Evolutionary conservation across 257 asterid species (phyloP).

Genomic region (Eustoma russellianum): DNA sequence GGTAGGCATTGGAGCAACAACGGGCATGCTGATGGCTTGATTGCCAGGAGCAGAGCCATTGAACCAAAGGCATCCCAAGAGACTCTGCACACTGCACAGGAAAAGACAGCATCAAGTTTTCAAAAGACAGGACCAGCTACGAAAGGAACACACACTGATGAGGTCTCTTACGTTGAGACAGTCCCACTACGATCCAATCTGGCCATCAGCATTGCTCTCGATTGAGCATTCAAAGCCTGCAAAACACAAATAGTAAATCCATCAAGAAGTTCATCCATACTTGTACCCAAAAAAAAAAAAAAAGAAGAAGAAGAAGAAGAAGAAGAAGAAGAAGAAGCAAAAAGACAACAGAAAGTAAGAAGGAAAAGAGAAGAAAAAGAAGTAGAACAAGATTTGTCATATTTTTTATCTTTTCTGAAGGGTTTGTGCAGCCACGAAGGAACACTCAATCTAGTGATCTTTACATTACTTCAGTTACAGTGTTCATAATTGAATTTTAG

Average conservation of each 20-base stretch:
- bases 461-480: no score
- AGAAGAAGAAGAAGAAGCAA: no score
- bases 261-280: no score
- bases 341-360: no score
- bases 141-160: background rate
- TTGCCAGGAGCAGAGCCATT: slow-evolving; percentile 66
- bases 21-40: slow-evolving; percentile 53
- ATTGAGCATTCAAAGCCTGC: slow-evolving; percentile 93
- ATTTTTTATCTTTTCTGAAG: no score
- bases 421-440: no score
- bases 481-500: no score
- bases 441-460: no score
- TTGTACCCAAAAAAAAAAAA: no score
- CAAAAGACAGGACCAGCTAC: background rate
- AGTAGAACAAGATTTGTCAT: no score
- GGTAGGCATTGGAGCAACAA: slow-evolving; percentile 45
- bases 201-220: slow-evolving; percentile 96
- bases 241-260: slow-evolving; percentile 1
- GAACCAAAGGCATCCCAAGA: slow-evolving; percentile 51
- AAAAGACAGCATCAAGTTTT: slow-evolving; percentile 8
- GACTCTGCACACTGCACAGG: slow-evolving; percentile 53
- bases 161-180: slow-evolving; percentile 51
- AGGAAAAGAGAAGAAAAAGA: no score
- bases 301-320: no score
- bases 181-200: slow-evolving; percentile 92